Base-by-base conservation (phyloP, 306 rosid genomes). In the Castanea sativa region DNA sequence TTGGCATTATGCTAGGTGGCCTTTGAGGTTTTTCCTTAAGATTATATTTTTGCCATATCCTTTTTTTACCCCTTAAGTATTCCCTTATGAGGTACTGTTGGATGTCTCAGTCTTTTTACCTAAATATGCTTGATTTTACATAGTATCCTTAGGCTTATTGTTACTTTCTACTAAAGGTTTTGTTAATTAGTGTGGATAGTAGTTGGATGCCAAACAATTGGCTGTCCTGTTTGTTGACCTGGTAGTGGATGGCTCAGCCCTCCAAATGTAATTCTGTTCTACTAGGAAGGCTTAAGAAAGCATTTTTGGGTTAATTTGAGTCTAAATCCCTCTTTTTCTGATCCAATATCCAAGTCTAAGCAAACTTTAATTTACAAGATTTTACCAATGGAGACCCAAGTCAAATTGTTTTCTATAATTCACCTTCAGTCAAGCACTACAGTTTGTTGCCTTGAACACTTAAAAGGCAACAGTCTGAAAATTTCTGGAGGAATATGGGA, bases 1-100 rank as follows among this genome's bases (percentile, higher is more conserved):
- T 25, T 25, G 27, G 27, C 27, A 25, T 25, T 25, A 25, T 25
- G 27, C 27, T 25, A 25, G 27, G 27, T 25, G 27, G 27, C 27
- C 1, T 80, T 58, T 75, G 56, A 27, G 45, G 33, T 83, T 73
- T 76, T 49, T 55, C 76, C 73, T 74, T 53, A 76, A 76, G 56
- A 64, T 43, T 5, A 74, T 65, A 56, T 55, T 81, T 56, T 35
- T 80, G 59, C 80, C 73, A 68, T 73, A 56, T 56, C 55, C 35
- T 79, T 7, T 76, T 75, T 33, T 35, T 35, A 67, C 52, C 35
- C 32, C 5, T 70, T 33, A 55, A 41, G 19, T 25, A 55, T 68
- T 73, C 56, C 76, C 56, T 74, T 68, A 38, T 49, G 43, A 21
- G 38, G 27, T 70, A 27, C 41, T 72, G 21, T 69, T 45, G 20